Evolutionary conservation across 768 basidiomycete species (phyloP), one percentile per base, ranked within the genome.

Genomic region (Lactarius akahatsu): DNA sequence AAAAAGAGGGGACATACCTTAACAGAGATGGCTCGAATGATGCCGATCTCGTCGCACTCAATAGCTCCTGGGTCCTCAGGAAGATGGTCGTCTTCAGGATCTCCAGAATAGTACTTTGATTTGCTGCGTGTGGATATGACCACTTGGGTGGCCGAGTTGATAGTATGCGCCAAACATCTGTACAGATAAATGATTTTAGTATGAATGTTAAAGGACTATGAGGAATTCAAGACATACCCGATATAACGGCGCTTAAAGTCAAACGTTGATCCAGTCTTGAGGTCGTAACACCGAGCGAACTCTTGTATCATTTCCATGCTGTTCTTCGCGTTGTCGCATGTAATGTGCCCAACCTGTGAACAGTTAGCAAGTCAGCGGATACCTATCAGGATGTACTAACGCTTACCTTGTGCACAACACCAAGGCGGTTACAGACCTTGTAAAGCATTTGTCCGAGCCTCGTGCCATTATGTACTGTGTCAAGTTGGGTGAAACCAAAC

Each of bases 101-200:
- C 45, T 23, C 45, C 45, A 47, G 45, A 47, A 23, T n/a, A 47
- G 45, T 47, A 47, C n/a, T 47, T 47, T 10, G 61, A 5, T 16
- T 55, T 52, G 7, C 47, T 52, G 13, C 50, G 36, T 4, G n/a
- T 26, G 4, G 47, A 52, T 8, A 61, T 61, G 11, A 61, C 30
- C 1, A 5, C 11, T 34, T 57, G 55, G 1, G 54, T 36, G 11
- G 55, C 62, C 11, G 57, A 15, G 36, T 63, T 26, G 32, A 63
- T 57, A 10, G 34, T 10, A 43, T 63, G 62, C 1, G 62, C 54
- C 3, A 63, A 20, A 45, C 62, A 63, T n/a, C 62, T 63, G 45
- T 47, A 47, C 45, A 20, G 38, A 15, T 40, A 40, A 40, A 47
- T n/a, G 10, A 20, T 11, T 4, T 20, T n/a, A 10, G 7, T 20